These are phyloP conservation scores for Tetrapisispora nanseiensis DNA, from an alignment of 805 yeast species.

Conservation along the genomic window DNA sequence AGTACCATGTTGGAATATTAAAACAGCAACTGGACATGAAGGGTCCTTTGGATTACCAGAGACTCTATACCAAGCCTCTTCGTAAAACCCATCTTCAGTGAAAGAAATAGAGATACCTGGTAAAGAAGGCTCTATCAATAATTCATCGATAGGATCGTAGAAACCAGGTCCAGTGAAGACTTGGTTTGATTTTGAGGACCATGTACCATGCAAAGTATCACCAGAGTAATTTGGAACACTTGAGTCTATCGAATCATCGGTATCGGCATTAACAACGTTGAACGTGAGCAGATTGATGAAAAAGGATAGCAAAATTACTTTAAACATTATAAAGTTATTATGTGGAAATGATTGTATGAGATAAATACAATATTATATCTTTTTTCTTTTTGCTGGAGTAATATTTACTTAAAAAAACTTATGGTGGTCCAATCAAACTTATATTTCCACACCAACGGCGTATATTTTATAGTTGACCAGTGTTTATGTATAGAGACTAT, in stretches of 20 bases:
- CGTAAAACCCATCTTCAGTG: conserved; percentile 85
- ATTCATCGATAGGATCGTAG: conserved; percentile 92
- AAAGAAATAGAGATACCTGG: conserved; percentile 93
- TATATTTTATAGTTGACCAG: too few species aligned
- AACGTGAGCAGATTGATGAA: not conserved
- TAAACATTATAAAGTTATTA: conserved; percentile 1
- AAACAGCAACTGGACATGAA: conserved; percentile 70
- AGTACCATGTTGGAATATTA: conserved; percentile 84
- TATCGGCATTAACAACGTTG: not conserved
- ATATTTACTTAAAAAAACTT: too few species aligned
- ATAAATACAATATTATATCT: too few species aligned
- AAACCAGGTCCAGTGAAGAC: conserved; percentile 96
- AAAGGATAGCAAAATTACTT: not conserved
- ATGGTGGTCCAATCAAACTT: too few species aligned
- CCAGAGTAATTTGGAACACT: conserved; percentile 5
- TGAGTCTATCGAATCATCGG: conserved; percentile 1
- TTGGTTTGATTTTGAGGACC: conserved; percentile 88
- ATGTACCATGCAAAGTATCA: conserved; percentile 52
- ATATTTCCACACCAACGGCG: too few species aligned
- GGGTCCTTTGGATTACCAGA: conserved; percentile 63
- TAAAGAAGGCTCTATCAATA: conserved; percentile 86
- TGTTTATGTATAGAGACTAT: too few species aligned
- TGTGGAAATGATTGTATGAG: too few species aligned
- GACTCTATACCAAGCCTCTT: conserved; percentile 80
- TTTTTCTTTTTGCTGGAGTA: conserved; percentile 10